These are phyloP conservation scores for Fusarium avenaceum DNA, from an alignment of 2,329 filamentous ascomycete species.

Conservation along the genomic window DNA sequence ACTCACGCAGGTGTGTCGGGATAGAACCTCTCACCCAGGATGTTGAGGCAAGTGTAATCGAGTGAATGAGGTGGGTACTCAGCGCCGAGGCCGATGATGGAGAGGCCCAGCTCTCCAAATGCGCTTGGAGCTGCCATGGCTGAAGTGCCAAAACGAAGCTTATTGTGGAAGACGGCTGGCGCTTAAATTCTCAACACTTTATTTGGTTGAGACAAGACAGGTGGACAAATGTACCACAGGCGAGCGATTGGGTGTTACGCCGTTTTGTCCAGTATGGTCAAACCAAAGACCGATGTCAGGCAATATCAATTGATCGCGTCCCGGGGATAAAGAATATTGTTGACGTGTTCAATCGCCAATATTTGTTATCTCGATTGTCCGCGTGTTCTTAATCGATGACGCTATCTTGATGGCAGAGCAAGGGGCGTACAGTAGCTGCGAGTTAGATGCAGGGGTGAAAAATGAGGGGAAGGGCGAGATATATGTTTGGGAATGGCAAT, in stretches of 20 bases:
- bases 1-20: constrained; percentile 70
- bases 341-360: constrained; percentile 27
- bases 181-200: constrained; percentile 39
- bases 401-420: constrained; percentile 36
- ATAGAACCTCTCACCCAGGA: constrained; percentile 68
- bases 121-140: constrained; percentile 59
- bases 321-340: constrained; percentile 15
- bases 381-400: constrained; percentile 42
- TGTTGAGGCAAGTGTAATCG: constrained; percentile 64
- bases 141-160: constrained; percentile 19
- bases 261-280: not conserved
- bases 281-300: not conserved
- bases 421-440: constrained; percentile 24
- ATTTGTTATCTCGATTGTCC: constrained; percentile 22
- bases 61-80: constrained; percentile 72
- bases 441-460: constrained; percentile 30
- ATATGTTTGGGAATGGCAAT: not conserved
- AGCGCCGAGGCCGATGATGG: constrained; percentile 69
- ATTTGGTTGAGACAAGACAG: constrained; percentile 20
- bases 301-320: constrained; percentile 23
- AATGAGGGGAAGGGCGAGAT: constrained; percentile 14
- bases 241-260: constrained; percentile 1
- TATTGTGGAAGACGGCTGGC: constrained; percentile 8
- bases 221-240: not conserved
- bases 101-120: constrained; percentile 68